Conservation (phyloP, 2,329 filamentous ascomycete genomes). For the Pleomassaria siparia region DNA sequence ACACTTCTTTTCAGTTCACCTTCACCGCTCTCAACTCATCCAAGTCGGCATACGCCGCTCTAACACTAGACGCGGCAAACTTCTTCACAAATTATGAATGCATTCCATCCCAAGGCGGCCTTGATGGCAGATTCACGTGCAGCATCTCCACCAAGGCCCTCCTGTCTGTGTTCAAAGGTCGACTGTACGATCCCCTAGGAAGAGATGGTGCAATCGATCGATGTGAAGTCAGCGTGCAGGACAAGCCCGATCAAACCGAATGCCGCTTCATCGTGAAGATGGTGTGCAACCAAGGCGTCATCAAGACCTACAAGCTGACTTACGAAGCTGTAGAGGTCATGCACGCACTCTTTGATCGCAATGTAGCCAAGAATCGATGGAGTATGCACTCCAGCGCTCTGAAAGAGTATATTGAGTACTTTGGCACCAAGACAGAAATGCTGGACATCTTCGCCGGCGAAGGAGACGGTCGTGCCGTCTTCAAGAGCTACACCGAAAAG, state of each 20-base stretch:
- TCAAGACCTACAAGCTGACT: conserved; percentile 74
- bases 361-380: conserved; percentile 69
- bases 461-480: conserved; percentile 67
- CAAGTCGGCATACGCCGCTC: conserved; percentile 76
- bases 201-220: conserved; percentile 71
- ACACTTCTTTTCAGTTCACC: conserved; percentile 53
- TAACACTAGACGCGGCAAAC: conserved; percentile 64
- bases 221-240: conserved; percentile 73
- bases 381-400: conserved; percentile 70
- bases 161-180: conserved; percentile 72
- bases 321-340: conserved; percentile 75
- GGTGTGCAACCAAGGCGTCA: conserved; percentile 73
- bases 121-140: conserved; percentile 66
- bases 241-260: conserved; percentile 65
- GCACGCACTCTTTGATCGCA: conserved; percentile 72
- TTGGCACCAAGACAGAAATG: conserved; percentile 77
- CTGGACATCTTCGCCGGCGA: conserved; percentile 72
- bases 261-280: conserved; percentile 76
- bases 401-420: conserved; percentile 77
- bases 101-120: conserved; percentile 41
- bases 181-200: conserved; percentile 64
- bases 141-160: conserved; percentile 70
- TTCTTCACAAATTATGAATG: conserved; percentile 77
- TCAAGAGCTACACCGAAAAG: conserved; percentile 82
- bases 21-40: conserved; percentile 78